Base-by-base conservation (phyloP, 1,284 basidiomycete genomes). In the Puccinia polysora region DNA sequence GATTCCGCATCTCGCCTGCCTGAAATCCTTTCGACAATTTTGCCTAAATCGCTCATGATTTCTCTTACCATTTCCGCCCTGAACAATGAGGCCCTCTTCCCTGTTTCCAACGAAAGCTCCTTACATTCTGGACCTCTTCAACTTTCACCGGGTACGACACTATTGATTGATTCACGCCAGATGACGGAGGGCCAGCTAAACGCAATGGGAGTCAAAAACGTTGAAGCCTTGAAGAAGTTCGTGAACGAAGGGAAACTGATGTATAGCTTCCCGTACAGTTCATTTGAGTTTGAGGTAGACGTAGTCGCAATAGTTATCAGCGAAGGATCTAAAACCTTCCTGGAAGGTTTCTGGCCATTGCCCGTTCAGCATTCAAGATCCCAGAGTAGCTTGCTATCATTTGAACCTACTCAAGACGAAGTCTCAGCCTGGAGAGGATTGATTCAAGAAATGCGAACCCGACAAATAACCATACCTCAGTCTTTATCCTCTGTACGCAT, bases 231-330 rank as follows among this genome's bases (percentile, higher is more conserved):
- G n/a, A 71, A 74, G 34, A 73, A 62, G 12, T 38, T 75, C 47
- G 65, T 74, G 14, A 70, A 74, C 28, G 74, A 76, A 38, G 75
- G 74, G 3, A 74, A 74, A 38, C 74, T 77, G 50, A 65, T 65
- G 14, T 72, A 75, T 43, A 75, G 50, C 14, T 71, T 71, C 38
- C 68, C 68, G 8, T 71, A 36, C 23, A 71, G 38, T 47, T 32
- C 47, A 53, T 71, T 71, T 40, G 47, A 60, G 20, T 62, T 71
- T 28, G 58, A 71, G 12, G 56, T 63, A 18, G 38, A 60, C 36
- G 38, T 71, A 12, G 49, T 20, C 8, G 12, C 55, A 15, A 53
- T 71, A 30, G 15, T 45, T 28, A 6, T 71, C 2, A 52, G 47
- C 15, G 20, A 52, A 38, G 47, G 58, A 20, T 52, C 40, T 20